Evolutionary conservation across 2,329 filamentous ascomycete species (phyloP), one percentile per base, ranked within the genome.

Genomic region (Clonostachys solani): DNA sequence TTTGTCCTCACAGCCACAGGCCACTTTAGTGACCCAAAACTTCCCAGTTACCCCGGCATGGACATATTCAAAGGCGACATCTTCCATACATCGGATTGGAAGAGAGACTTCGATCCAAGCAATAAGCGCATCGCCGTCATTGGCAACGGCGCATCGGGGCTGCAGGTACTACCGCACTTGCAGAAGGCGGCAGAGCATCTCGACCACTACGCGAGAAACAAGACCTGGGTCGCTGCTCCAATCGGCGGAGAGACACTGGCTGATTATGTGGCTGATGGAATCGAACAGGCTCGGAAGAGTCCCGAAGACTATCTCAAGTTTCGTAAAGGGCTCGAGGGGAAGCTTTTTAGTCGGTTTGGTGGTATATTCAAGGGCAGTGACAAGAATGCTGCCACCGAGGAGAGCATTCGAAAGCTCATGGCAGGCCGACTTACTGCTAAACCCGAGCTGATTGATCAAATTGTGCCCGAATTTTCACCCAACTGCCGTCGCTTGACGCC

Each of bases 91-190:
- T 75, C 77, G 2, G 62, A 62, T 35, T 82, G 78, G 78, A 73
- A 75, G 1, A 59, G 70, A 37, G 58, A 64, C 23, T 74, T 78
- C 40, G 69, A 78, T 44, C 68, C 70, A 47, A 56, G 64, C 15
- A 70, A 67, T 49, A 81, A 80, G 56, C 68, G 63, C 0, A 71
- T 81, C 7, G 76, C 72, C 3, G 65, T 83, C n/a, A 78, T 83
- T 44, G 78, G 78, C 10, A 80, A 77, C 44, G 77, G 77, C 6
- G 68, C 77, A 16, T 77, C 75, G 1, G 78, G 75, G 1, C 68
- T 81, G 12, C 78, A 82, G 51, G 63, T 81, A 18, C 56, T 79
- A 8, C 72, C 77, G 3, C 65, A 38, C 35, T 47, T 49, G n/a
- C 48, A 40, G 6, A 40, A 42, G n/a, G 33, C 44, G 23, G 66